Base-by-base conservation (phyloP, 1,139 yeast genomes). In the Suhomyces yuchorum region DNA sequence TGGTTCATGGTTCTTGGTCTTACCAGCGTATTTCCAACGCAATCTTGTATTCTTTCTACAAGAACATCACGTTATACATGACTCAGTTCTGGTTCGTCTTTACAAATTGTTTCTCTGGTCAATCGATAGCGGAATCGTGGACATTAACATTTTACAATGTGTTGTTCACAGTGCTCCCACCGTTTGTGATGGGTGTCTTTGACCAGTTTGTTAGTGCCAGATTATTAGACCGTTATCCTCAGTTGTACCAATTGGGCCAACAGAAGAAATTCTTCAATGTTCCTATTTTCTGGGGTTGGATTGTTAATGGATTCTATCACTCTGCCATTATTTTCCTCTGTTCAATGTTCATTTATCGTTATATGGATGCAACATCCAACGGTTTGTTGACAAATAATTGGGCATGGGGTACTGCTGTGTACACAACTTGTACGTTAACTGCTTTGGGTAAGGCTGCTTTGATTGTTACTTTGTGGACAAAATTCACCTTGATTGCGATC, bases 81-180 rank as follows among this genome's bases (percentile, higher is more conserved):
- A 90, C 97, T 2, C 99, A 95, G 69, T 95, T 95, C 68, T 95
- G 99, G 99, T 95, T 80, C 67, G 97, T 92, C 24, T 93, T 93
- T 64, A 79, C 84, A 50, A 93, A 92, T 66, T 95, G 92, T 11
- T 95, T 84, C 62, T 90, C 97, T 22, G 99, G 99, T 22, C 97
- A 93, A 68, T 90, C 97, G 0, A 85, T 95, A 57, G 89, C 87
- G 62, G 99, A 95, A 66, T 92, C 98, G 0, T 95, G 99, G 99
- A 90, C 98, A 0, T 82, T 95, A 62, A 93, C 99, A 0, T 87
- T 89, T 56, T 95, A 93, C 73, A 95, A 95, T 61, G 97, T 95
- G n/a, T 78, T 95, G 49, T 93, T 93, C 68, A 90, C 99, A 0
- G 97, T 89, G 22, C 73, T 90, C 42, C 99, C 99, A 4, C 99